A percentile compares a stretch with the other conserved stretches of the same genome.
Conservation (phyloP, 2,329 filamentous ascomycete species). For the Neocucurbitaria cava region DNA sequence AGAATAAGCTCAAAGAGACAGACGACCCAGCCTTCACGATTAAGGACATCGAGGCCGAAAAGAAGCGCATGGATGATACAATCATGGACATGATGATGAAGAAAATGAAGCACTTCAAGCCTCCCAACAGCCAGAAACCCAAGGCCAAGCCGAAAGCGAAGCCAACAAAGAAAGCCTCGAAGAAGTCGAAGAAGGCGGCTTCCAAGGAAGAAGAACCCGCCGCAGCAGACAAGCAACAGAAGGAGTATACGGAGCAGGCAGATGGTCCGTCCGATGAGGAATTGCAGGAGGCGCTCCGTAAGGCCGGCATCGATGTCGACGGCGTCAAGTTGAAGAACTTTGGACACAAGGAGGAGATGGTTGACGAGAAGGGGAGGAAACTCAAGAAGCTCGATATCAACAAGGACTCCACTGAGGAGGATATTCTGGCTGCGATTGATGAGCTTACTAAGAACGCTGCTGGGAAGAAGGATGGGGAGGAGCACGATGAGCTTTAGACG, state of each 20-base stretch:
- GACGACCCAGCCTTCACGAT: conserved; percentile 78
- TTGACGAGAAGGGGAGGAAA: conserved; percentile 27
- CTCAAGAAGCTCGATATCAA: conserved; percentile 33
- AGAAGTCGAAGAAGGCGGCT: conserved; percentile 38
- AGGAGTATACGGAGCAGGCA: not conserved
- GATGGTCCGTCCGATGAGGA: conserved; percentile 39
- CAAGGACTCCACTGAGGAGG: conserved; percentile 46
- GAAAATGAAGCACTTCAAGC: conserved; percentile 57
- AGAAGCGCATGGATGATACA: conserved; percentile 73
- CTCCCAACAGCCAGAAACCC: conserved; percentile 47
- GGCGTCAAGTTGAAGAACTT: conserved; percentile 29
- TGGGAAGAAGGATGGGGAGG: conserved; percentile 6
- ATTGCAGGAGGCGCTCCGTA: conserved; percentile 37
- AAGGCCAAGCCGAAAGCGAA: conserved; percentile 48
- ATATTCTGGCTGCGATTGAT: conserved; percentile 59
- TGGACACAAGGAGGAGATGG: conserved; percentile 25
- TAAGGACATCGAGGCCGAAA: conserved; percentile 70
- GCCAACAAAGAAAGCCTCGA: conserved; percentile 27
- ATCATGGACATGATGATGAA: conserved; percentile 72
- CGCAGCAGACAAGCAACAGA: conserved; percentile 27
- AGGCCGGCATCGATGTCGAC: conserved; percentile 41
- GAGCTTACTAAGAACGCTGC: conserved; percentile 31
- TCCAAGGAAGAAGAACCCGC: conserved; percentile 39
- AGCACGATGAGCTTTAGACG: conserved; percentile 29
- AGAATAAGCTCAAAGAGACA: conserved; percentile 56